These are phyloP conservation scores for Aurantiochytrium sp. DNA, from an alignment of 108 stramenopile genomes.

Conservation along the genomic window DNA sequence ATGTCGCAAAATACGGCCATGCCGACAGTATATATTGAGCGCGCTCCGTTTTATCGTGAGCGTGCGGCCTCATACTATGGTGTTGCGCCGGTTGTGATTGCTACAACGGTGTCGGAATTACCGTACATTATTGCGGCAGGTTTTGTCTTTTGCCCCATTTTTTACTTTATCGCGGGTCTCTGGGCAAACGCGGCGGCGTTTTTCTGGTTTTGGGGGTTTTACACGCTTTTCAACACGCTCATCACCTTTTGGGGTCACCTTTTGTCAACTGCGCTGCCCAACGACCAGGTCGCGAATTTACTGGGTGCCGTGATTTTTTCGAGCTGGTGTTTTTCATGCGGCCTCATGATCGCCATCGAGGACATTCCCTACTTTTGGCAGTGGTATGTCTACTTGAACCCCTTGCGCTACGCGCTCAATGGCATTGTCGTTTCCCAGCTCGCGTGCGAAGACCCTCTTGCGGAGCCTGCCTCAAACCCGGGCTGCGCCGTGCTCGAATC, in stretches of 20 bases:
- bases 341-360: neutral
- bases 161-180: conserved; percentile 12
- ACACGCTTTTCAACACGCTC: neutral
- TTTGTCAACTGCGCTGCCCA: neutral
- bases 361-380: neutral
- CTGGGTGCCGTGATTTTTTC: neutral
- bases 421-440: neutral
- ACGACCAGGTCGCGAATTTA: neutral
- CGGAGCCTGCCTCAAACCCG: neutral
- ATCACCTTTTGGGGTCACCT: neutral
- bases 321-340: neutral
- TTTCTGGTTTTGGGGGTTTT: neutral
- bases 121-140: neutral
- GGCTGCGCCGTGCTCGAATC: neutral
- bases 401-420: neutral
- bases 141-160: neutral
- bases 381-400: neutral
- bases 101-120: neutral
- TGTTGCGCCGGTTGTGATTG: neutral
- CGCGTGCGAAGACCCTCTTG: neutral
- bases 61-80: conserved; percentile 42
- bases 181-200: neutral
- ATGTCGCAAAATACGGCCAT: conserved; percentile 33
- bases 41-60: conserved; percentile 54
- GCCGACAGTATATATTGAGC: conserved; percentile 37